These are phyloP conservation scores for Coniella vitis DNA, from an alignment of 2,329 filamentous ascomycete genomes.

Conservation along the genomic window DNA sequence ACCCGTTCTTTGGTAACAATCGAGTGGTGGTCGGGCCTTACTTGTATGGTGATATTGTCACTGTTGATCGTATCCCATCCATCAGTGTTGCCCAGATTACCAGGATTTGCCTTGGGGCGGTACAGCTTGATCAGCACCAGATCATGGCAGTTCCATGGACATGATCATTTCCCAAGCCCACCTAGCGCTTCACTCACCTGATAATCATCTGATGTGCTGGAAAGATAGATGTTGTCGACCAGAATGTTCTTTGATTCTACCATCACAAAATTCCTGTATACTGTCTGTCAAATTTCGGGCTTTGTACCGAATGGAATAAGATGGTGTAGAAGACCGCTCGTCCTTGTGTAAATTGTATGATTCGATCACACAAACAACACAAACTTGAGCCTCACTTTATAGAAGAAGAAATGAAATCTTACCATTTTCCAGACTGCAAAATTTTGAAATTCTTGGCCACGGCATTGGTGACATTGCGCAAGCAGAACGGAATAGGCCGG, in stretches of 20 bases:
- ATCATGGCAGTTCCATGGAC: too few species aligned
- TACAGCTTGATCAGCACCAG: too few species aligned
- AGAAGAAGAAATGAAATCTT: not conserved
- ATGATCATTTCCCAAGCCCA: too few species aligned
- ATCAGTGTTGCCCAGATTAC: slow-evolving; percentile 6
- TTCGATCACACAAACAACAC: not conserved
- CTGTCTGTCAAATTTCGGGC: too few species aligned
- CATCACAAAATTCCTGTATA: slow-evolving; percentile 6
- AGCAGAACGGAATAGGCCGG: slow-evolving; percentile 4
- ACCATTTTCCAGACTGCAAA: slow-evolving; percentile 8
- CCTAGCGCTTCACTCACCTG: too few species aligned
- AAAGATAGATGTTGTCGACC: slow-evolving; percentile 2
- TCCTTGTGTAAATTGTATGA: too few species aligned
- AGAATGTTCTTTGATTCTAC: slow-evolving; percentile 4
- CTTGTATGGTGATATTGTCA: slow-evolving; percentile 3
- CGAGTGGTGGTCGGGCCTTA: not conserved
- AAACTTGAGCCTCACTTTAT: too few species aligned
- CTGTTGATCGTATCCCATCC: slow-evolving; percentile 5
- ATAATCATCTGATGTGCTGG: slow-evolving; percentile 4
- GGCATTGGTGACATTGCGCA: slow-evolving; percentile 4
- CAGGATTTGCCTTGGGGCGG: slow-evolving; percentile 11
- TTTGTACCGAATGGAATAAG: too few species aligned
- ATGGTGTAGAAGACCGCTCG: too few species aligned
- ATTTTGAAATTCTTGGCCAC: slow-evolving; percentile 7
- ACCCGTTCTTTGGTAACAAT: not conserved